Conservation (phyloP, 306 rosid genomes). For the Sesbania bispinosa region DNA sequence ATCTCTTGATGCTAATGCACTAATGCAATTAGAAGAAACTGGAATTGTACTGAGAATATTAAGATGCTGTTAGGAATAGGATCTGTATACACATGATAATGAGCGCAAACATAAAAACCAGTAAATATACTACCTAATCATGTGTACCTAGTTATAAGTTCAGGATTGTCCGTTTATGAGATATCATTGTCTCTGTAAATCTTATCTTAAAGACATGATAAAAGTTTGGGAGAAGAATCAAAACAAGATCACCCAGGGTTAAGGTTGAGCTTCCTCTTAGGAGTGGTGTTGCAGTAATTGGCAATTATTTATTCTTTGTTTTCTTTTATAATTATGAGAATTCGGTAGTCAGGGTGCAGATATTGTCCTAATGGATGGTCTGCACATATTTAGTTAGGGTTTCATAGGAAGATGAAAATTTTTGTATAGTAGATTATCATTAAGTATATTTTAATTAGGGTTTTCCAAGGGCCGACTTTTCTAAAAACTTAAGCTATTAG, state of each 20-base stretch:
- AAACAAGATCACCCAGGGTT: neutral
- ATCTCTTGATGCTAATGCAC: neutral
- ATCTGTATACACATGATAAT: neutral
- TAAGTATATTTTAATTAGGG: neutral
- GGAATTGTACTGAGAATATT: neutral
- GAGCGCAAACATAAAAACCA: neutral
- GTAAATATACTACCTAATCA: neutral
- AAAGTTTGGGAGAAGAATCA: neutral
- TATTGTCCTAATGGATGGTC: constrained; percentile 9
- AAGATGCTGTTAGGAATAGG: constrained; percentile 2
- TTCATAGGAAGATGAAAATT: constrained; percentile 4
- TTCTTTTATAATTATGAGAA: neutral
- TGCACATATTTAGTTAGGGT: neutral
- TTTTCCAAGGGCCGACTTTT: neutral
- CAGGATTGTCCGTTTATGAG: neutral
- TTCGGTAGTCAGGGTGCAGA: neutral
- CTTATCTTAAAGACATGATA: neutral
- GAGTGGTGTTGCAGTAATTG: neutral
- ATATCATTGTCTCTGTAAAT: neutral
- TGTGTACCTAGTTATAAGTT: neutral
- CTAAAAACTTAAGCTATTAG: neutral
- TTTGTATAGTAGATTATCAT: neutral
- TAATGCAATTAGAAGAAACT: neutral
- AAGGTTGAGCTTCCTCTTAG: constrained; percentile 13
- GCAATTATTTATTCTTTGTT: neutral